phyloP scores from a whole-genome alignment of 371 early-diverging fungal species.

The Saksenaea vasiformis region DNA sequence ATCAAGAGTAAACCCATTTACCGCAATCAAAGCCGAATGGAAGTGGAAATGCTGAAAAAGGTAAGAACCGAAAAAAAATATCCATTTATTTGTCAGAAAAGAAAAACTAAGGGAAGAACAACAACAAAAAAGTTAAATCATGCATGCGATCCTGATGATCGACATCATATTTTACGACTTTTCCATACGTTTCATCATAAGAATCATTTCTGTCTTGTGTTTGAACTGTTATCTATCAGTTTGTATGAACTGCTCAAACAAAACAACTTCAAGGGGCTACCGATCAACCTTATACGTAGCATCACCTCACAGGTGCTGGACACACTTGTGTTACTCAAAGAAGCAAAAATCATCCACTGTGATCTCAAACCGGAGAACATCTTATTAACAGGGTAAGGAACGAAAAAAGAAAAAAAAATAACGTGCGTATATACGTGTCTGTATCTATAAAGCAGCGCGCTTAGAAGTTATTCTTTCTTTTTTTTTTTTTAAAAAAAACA shows the following conservation, averaged over 20 bases:
- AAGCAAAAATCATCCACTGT: conserved; percentile 92
- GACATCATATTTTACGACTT: conserved; percentile 80
- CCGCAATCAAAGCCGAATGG: conserved; percentile 91
- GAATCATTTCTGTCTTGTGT: conserved; percentile 92
- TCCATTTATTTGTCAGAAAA: background rate
- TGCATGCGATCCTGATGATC: conserved; percentile 71
- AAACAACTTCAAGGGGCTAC: conserved; percentile 86
- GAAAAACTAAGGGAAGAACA: too few relatives aligned
- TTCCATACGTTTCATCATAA: conserved; percentile 86
- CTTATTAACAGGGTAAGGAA: conserved; percentile 77
- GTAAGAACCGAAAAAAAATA: conserved; percentile 32
- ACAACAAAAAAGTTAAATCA: conserved; percentile 64
- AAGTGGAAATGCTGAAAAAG: conserved; percentile 85
- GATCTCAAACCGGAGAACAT: conserved; percentile 99
- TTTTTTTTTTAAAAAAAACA: too few relatives aligned
- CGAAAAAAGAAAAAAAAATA: too few relatives aligned
- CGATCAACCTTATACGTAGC: conserved; percentile 79
- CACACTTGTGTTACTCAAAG: conserved; percentile 77
- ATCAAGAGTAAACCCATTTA: conserved; percentile 94
- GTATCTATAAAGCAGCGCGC: too few relatives aligned
- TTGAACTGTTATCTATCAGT: conserved; percentile 93
- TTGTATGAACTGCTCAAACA: conserved; percentile 93
- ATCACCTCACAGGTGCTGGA: conserved; percentile 89
- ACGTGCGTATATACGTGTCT: too few relatives aligned
- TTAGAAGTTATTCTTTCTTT: too few relatives aligned